Base-by-base conservation (phyloP, 2,329 filamentous ascomycete species). In the Magnaporthiopsis incrustans region DNA sequence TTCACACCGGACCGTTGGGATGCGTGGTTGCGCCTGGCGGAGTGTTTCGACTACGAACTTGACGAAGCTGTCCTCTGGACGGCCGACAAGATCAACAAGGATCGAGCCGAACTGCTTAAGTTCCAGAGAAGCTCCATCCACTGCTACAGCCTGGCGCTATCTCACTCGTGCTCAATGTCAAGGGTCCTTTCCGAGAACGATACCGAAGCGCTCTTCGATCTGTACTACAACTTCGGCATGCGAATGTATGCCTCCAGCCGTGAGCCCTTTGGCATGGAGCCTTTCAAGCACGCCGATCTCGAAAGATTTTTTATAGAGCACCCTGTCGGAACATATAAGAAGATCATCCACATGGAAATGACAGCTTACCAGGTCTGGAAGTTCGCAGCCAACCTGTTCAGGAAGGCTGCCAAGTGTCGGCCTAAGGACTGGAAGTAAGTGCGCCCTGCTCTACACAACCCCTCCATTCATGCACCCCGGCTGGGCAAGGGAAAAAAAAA, bases 51-150 rank as follows among this genome's bases (percentile, higher is more conserved):
- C 74, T 89, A 91, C 62, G 92, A 96, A 70, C 79, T 96, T 18
- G 92, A 97, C 67, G 92, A 97, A 74, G 86, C 88, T 8, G 90
- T 96, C 6, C 85, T 93, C 6, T 96, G 92, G 92, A 90, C 89
- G 26, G 90, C 92, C 0, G 92, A 96, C 69, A 96, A 96, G 75
- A 88, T 96, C 76, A 96, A 96, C 76, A 94, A 90, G 72, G 89
- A 89, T 70, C 87, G 89, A 64, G 78, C 80, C 4, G 91, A 96
- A 65, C 76, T 96, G 59, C 83, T 92, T 30, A 86, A 85, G 62
- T 84, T 90, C 66, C 91, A 97, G 73, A 85, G 91, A 38, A 86
- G 86, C 70, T 88, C 91, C 1, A 93, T 96, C 59, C 91, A 96
- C 73, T 94, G 91, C 72, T 91, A 90, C 69, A 85, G 82, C 0